Evolutionary conservation across 495 filamentous ascomycete genomes (phyloP), one percentile per base, ranked within the genome.

Genomic region (Opeltia flavorubescens): DNA sequence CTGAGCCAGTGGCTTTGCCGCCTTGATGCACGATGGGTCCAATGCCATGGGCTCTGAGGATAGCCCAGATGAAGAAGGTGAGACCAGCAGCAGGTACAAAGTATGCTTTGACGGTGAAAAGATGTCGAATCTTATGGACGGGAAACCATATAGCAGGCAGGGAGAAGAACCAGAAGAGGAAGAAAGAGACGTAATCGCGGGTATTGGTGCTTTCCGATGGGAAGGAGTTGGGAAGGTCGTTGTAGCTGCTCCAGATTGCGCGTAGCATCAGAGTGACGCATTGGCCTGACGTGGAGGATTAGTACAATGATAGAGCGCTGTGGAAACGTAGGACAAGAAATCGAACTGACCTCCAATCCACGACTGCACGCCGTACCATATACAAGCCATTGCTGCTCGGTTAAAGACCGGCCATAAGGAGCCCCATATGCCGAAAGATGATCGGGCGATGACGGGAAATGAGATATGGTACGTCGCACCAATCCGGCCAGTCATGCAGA

Each of bases 341-440:
- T n/a, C n/a, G n/a, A n/a, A 46, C 58, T 44, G 64, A 73, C 74
- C 85, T 62, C 87, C 86, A 51, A 93, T 89, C 66, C 85, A 93
- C 6, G 76, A 64, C 57, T 93, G 86, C 8, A 91, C 86, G 33
- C 87, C 88, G 52, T 93, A 94, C 83, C 84, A 88, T 41, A 87
- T 72, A 62, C 83, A 78, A 24, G 87, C 83, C 81, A 94, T 91
- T 4, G 77, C 86, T 11, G 86, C 84, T 29, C 89, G 74, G 57
- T 94, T 94, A 53, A 95, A 79, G 3, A 95, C 81, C 1, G 89
- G 88, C 88, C 88, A 95, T 43, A 94, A 64, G 29, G 75, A 79
- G 2, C 87, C 87, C 80, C 84, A 94, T 49, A 91, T 84, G 31
- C 87, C 87, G 54, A 94, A 94, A 0, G 79, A 80, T 2, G 81